A percentile compares a stretch with the other conserved stretches of the same genome.
Evolutionary conservation across 2,329 filamentous ascomycete genomes (phyloP).

Genomic region (Rosellinia necatrix): DNA sequence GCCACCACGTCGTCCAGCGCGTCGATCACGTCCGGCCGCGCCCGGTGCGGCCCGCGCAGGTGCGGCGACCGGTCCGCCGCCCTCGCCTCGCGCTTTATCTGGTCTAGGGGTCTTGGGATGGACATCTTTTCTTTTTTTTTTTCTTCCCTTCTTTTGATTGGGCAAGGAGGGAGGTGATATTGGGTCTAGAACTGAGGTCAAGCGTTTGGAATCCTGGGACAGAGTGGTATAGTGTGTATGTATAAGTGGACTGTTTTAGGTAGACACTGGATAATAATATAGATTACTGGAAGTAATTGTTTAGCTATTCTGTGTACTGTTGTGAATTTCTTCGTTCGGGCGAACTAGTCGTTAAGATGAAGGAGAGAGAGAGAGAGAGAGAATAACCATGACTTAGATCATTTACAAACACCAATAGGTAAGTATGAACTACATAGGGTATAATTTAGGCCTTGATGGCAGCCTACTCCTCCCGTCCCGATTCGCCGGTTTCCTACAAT

Average conservation of each 20-base stretch:
- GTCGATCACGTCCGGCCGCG: constrained; percentile 80
- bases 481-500: constrained; percentile 7
- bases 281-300: too few species aligned
- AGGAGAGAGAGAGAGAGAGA: background rate
- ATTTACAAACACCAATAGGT: too few species aligned
- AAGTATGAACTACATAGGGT: too few species aligned
- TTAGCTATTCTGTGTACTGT: background rate
- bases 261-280: too few species aligned
- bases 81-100: constrained; percentile 65
- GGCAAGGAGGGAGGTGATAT: background rate
- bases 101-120: constrained; percentile 69
- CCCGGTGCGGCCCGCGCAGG: constrained; percentile 66
- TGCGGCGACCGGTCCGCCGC: constrained; percentile 69
- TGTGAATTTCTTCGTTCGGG: background rate
- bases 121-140: constrained; percentile 31
- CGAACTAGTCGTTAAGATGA: background rate
- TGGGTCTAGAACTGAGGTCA: too few species aligned
- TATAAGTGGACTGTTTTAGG: too few species aligned
- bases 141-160: background rate
- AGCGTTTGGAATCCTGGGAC: too few species aligned
- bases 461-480: background rate
- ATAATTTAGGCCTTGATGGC: background rate
- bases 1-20: constrained; percentile 69
- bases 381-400: too few species aligned
- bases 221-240: too few species aligned